phyloP scores from a whole-genome alignment of 2,329 filamentous ascomycete species.

The Verticillium zaregamsianum region DNA sequence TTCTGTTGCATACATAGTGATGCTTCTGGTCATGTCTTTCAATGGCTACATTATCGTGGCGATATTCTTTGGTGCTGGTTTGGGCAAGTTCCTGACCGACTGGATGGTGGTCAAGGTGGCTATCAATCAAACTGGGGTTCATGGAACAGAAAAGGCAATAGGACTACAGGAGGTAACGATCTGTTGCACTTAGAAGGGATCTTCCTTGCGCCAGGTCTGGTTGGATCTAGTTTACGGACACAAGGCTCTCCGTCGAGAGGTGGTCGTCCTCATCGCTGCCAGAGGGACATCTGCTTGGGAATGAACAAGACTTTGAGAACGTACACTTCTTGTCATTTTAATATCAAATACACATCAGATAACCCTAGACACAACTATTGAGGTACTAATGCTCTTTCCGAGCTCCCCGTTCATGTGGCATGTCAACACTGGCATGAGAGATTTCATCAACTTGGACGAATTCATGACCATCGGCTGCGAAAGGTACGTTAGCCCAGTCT shows the following conservation, averaged over 20 bases:
- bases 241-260: too few species aligned
- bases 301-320: too few species aligned
- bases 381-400: not conserved
- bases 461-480: not conserved
- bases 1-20: slow-evolving; percentile 6
- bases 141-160: slow-evolving; percentile 8
- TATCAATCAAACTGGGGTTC: slow-evolving; percentile 23
- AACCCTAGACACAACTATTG: not conserved
- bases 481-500: not conserved
- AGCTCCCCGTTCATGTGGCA: not conserved
- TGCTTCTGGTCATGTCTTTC: slow-evolving; percentile 7
- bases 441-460: not conserved
- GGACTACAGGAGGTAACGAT: slow-evolving; percentile 40
- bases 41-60: slow-evolving; percentile 8
- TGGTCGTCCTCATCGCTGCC: too few species aligned
- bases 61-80: slow-evolving; percentile 33
- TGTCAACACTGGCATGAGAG: not conserved
- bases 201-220: too few species aligned
- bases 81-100: slow-evolving; percentile 49
- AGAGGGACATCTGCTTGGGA: too few species aligned
- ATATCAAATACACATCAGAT: not conserved
- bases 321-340: too few species aligned
- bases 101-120: slow-evolving; percentile 26
- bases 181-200: slow-evolving; percentile 27
- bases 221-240: too few species aligned